A percentile compares a stretch with the other conserved stretches of the same genome.
Evolutionary conservation across 2,329 filamentous ascomycete species (phyloP).

Genomic region (Alternaria metachromatica): DNA sequence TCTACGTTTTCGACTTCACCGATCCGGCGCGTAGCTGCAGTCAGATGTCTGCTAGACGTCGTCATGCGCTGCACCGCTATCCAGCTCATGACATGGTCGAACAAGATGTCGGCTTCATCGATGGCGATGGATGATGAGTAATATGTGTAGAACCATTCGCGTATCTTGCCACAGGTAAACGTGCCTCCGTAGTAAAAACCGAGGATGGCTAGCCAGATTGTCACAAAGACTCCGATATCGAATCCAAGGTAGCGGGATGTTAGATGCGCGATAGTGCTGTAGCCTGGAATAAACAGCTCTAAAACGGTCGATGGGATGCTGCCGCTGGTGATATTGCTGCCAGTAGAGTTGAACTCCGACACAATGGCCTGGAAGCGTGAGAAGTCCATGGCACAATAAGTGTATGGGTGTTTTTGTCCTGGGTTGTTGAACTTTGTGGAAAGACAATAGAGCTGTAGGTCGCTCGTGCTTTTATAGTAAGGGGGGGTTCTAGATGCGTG

Average conservation of each 20-base stretch:
- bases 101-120: neutral
- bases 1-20: conserved; percentile 44
- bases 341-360: conserved; percentile 8
- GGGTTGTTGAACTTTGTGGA: neutral
- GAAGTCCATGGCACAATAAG: conserved; percentile 29
- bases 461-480: neutral
- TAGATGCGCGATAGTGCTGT: conserved; percentile 43
- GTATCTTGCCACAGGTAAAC: conserved; percentile 43
- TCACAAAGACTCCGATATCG: conserved; percentile 58
- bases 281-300: conserved; percentile 55
- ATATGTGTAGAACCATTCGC: neutral
- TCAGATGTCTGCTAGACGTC: conserved; percentile 47
- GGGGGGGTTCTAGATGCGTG: neutral
- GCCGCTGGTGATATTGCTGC: neutral
- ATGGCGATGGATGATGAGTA: neutral
- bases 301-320: conserved; percentile 56
- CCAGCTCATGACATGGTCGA: conserved; percentile 50
- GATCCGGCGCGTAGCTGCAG: conserved; percentile 40
- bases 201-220: conserved; percentile 51
- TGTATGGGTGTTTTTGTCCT: neutral
- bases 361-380: conserved; percentile 22
- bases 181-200: conserved; percentile 47
- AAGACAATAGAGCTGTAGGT: neutral
- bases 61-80: conserved; percentile 4
- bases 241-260: conserved; percentile 53